These are phyloP conservation scores for Yamadazyma pseudoaaseri DNA, from an alignment of 1,139 yeast genomes.

Conservation along the genomic window DNA sequence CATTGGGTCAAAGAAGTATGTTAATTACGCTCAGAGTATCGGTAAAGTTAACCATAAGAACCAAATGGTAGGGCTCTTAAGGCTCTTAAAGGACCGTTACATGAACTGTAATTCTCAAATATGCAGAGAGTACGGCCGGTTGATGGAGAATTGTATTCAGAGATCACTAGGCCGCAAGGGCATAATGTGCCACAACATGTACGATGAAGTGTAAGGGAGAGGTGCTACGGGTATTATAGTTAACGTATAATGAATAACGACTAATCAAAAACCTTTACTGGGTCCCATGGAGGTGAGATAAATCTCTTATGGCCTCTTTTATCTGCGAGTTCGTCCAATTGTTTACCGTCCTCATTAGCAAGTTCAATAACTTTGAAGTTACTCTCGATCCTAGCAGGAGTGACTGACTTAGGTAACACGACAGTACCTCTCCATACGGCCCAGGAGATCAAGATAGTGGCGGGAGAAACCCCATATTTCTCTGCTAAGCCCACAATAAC, in stretches of 20 bases:
- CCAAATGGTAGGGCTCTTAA: conserved; percentile 42
- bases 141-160: conserved; percentile 53
- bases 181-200: conserved; percentile 50
- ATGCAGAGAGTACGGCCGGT: conserved; percentile 54
- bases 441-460: conserved; percentile 70
- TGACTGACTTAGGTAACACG: conserved; percentile 72
- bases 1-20: too few relatives aligned
- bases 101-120: conserved; percentile 56
- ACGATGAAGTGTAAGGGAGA: too few relatives aligned
- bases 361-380: conserved; percentile 56
- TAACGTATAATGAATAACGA: too few relatives aligned
- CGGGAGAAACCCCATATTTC: conserved; percentile 54
- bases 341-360: conserved; percentile 52
- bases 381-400: conserved; percentile 54
- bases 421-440: conserved; percentile 67
- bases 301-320: conserved; percentile 50
- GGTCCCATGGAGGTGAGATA: conserved; percentile 40
- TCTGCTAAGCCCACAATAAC: conserved; percentile 52
- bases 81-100: conserved; percentile 23
- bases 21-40: conserved; percentile 16
- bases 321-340: conserved; percentile 42
- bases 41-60: conserved; percentile 18
- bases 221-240: conserved; percentile 1
- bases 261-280: conserved; percentile 19
- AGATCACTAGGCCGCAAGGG: conserved; percentile 51